A percentile compares a stretch with the other conserved stretches of the same genome.
Evolutionary conservation across 768 basidiomycete genomes (phyloP).

Genomic region (Pulveroboletus sp.): DNA sequence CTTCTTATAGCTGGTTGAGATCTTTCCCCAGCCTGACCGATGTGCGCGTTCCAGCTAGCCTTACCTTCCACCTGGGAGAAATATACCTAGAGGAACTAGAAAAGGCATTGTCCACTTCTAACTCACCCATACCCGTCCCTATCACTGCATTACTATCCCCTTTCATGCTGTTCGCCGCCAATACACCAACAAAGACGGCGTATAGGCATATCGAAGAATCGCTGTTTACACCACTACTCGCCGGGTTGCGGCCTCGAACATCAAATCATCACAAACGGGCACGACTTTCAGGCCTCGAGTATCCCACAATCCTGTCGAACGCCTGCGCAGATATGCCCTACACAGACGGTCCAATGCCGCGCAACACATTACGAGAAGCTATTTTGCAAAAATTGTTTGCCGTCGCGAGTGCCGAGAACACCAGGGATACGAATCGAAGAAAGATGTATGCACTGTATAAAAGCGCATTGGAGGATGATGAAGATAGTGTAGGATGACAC

Average conservation of each 20-base stretch:
- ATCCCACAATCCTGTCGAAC: slow-evolving; percentile 45
- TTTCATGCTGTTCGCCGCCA: slow-evolving; percentile 68
- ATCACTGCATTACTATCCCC: slow-evolving; percentile 57
- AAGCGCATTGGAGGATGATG: slow-evolving; percentile 47
- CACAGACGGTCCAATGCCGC: slow-evolving; percentile 35
- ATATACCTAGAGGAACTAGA: slow-evolving; percentile 89
- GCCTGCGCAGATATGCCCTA: slow-evolving; percentile 44
- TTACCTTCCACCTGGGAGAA: slow-evolving; percentile 84
- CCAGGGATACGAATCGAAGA: slow-evolving; percentile 72
- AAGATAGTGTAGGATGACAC: slow-evolving; percentile 25
- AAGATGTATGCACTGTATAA: slow-evolving; percentile 84
- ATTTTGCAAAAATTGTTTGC: slow-evolving; percentile 66
- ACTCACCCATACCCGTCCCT: slow-evolving; percentile 39
- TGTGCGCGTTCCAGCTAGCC: slow-evolving; percentile 65
- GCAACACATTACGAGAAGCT: slow-evolving; percentile 42
- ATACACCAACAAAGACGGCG: slow-evolving; percentile 56
- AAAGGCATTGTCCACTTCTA: slow-evolving; percentile 42
- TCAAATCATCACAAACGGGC: slow-evolving; percentile 46
- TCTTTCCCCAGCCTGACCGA: slow-evolving; percentile 53
- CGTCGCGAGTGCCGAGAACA: slow-evolving; percentile 66
- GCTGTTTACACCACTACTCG: slow-evolving; percentile 65
- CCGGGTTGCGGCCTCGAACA: slow-evolving; percentile 40
- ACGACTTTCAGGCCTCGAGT: slow-evolving; percentile 31
- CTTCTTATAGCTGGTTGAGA: slow-evolving; percentile 3
- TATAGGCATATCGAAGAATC: slow-evolving; percentile 70